Conservation (phyloP, 1,139 yeast species). For the Pichia sp. region DNA sequence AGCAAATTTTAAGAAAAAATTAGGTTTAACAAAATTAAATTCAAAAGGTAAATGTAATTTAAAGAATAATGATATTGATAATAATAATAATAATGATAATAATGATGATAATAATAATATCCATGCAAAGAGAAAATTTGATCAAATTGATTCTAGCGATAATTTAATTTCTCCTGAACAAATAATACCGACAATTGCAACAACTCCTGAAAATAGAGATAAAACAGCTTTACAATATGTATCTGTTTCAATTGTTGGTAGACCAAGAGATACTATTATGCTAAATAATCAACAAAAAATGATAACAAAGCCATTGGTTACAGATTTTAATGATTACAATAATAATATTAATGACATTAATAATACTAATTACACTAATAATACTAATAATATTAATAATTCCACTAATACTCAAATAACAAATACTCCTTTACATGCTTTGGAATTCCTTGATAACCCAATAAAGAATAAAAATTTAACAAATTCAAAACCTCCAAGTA, state of each 20-base stretch:
- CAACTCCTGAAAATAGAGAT: not conserved
- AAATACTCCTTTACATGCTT: too few species aligned
- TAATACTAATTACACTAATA: too few species aligned
- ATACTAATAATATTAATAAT: too few species aligned
- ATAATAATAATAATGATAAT: not conserved
- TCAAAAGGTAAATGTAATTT: not conserved
- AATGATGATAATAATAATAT: not conserved
- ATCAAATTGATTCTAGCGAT: not conserved
- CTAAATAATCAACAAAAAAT: not conserved
- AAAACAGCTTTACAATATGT: not conserved
- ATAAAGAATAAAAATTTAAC: too few species aligned
- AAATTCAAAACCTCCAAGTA: too few species aligned
- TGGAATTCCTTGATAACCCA: too few species aligned
- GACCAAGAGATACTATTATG: not conserved
- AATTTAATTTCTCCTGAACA: not conserved
- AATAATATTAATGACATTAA: not conserved
- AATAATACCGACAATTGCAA: not conserved
- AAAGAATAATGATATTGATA: not conserved
- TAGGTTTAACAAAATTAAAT: slow-evolving; percentile 40
- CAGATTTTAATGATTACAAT: not conserved
- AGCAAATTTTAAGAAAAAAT: slow-evolving; percentile 52
- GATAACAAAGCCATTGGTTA: not conserved
- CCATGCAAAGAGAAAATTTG: not conserved
- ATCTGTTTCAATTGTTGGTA: not conserved
- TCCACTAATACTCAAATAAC: too few species aligned